Evolutionary conservation across 768 basidiomycete species (phyloP).

Genomic region (Omphalotus guepiniiformis): DNA sequence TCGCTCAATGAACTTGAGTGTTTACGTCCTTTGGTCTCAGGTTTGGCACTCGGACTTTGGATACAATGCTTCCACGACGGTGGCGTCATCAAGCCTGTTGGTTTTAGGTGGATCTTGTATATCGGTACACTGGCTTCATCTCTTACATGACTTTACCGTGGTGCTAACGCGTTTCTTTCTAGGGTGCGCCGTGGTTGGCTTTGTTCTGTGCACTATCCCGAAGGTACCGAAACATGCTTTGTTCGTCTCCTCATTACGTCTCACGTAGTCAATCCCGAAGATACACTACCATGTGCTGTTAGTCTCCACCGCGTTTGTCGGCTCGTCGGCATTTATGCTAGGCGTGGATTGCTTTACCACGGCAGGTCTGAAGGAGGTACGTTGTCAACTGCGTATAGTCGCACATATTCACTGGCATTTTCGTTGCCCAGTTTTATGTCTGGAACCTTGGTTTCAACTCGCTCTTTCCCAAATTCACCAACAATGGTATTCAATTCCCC

Average conservation of each 20-base stretch:
- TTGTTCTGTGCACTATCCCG: conserved; percentile 80
- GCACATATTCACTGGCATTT: conserved; percentile 13
- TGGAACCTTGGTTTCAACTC: conserved; percentile 88
- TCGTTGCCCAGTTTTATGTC: conserved; percentile 72
- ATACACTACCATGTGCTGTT: conserved; percentile 86
- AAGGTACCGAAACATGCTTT: conserved; percentile 35
- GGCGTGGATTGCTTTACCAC: conserved; percentile 94
- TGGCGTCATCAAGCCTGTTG: conserved; percentile 73
- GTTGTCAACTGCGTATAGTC: conserved; percentile 15
- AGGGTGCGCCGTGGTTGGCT: conserved; percentile 74
- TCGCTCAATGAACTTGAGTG: conserved; percentile 1
- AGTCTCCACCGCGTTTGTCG: conserved; percentile 84
- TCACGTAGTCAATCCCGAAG: conserved; percentile 26
- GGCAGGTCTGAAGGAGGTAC: conserved; percentile 88
- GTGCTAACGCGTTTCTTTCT: background rate
- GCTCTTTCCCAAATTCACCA: conserved; percentile 74
- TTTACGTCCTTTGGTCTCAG: conserved; percentile 24
- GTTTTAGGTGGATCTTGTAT: conserved; percentile 85
- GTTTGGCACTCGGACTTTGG: conserved; percentile 84
- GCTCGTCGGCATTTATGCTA: conserved; percentile 85
- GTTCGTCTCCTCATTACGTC: conserved; percentile 14
- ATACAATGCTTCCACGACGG: conserved; percentile 82
- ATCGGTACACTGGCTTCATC: conserved; percentile 50
- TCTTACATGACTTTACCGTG: conserved; percentile 18
- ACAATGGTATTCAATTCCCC: conserved; percentile 69